phyloP scores from a whole-genome alignment of 768 basidiomycete species.

The Collybiopsis luxurians region DNA sequence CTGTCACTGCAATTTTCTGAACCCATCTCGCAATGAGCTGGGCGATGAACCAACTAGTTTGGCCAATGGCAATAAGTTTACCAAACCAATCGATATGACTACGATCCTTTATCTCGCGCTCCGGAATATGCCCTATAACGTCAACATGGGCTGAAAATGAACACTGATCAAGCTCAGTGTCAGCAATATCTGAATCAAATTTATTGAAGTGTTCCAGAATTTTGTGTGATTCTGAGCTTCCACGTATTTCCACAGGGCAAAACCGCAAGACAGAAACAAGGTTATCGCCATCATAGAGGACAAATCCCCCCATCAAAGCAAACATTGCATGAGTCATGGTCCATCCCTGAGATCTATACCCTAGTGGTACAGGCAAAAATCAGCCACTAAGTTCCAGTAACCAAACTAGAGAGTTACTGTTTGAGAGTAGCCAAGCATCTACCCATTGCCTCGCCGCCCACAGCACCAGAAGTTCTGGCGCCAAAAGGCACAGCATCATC shows the following conservation, averaged over 20 bases:
- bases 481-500: neutral
- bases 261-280: neutral
- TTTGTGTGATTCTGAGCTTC: too few relatives aligned
- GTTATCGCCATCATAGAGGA: slow-evolving; percentile 1
- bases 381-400: neutral
- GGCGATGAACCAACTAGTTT: neutral
- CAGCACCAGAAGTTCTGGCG: slow-evolving; percentile 11
- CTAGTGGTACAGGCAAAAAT: neutral
- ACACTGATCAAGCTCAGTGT: neutral
- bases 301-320: slow-evolving; percentile 17
- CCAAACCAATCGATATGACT: neutral
- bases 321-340: slow-evolving; percentile 8
- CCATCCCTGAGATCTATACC: neutral
- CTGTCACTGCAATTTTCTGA: neutral
- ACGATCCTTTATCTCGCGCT: neutral
- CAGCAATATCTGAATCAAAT: too few relatives aligned
- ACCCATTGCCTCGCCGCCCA: slow-evolving; percentile 13
- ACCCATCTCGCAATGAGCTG: neutral
- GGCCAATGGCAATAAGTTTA: neutral
- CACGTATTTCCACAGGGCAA: too few relatives aligned
- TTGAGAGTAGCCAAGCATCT: neutral
- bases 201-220: too few relatives aligned
- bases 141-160: neutral
- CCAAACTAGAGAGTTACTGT: neutral
- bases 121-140: neutral